Conservation (phyloP, 2,329 filamentous ascomycete species). For the Periconia macrospinosa region DNA sequence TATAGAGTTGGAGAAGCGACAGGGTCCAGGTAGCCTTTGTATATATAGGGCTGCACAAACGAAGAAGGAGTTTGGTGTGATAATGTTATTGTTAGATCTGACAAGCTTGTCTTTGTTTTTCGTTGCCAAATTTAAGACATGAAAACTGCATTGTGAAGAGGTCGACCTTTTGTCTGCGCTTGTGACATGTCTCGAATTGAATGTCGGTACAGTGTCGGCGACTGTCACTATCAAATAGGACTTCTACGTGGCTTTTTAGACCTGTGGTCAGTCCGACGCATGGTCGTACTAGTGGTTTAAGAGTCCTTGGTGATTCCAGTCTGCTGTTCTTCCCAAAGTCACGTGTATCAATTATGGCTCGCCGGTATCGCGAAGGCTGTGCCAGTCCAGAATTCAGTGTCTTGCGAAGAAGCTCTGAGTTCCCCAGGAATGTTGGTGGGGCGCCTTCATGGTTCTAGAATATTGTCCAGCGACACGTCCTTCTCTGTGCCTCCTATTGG, state of each 20-base stretch:
- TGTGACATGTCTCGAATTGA: slow-evolving; percentile 1
- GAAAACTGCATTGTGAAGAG: background rate
- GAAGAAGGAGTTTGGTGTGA: slow-evolving; percentile 21
- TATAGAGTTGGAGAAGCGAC: slow-evolving; percentile 9
- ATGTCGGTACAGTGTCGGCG: background rate
- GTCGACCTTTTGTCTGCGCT: background rate
- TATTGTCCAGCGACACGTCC: slow-evolving; percentile 59
- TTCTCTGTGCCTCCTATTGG: slow-evolving; percentile 58
- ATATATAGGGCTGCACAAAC: slow-evolving; percentile 33
- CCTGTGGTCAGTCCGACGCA: no score
- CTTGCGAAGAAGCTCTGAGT: background rate
- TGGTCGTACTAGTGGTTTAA: background rate
- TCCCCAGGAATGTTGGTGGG: background rate
- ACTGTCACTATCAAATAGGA: background rate
- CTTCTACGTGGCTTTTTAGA: background rate
- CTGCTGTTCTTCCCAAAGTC: no score
- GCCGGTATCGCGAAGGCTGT: no score
- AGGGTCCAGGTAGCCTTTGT: slow-evolving; percentile 13
- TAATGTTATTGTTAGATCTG: slow-evolving; percentile 22
- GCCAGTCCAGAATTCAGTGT: background rate
- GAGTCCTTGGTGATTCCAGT: background rate
- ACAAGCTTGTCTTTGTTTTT: slow-evolving; percentile 25
- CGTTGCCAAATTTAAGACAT: slow-evolving; percentile 21
- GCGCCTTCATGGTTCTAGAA: slow-evolving; percentile 45
- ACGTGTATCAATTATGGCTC: no score